A percentile compares a stretch with the other conserved stretches of the same genome.
phyloP scores from a whole-genome alignment of 139 green algal species.

The Chlamydomonas schloesseri region DNA sequence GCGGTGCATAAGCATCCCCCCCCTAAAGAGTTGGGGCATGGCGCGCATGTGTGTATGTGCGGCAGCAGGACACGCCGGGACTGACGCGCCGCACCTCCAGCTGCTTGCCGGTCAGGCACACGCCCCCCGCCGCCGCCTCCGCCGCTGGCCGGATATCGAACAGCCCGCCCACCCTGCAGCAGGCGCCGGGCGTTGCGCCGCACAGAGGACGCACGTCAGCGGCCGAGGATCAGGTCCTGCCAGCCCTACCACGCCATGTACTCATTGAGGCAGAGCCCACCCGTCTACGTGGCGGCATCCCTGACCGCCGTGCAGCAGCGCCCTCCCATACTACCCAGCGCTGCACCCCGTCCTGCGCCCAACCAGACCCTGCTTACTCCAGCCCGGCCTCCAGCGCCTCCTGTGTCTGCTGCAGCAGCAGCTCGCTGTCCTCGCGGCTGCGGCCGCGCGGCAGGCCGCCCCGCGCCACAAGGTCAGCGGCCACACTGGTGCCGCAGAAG shows the following conservation, averaged over 20 bases:
- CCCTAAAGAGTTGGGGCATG: too few relatives aligned
- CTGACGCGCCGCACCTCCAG: too few relatives aligned
- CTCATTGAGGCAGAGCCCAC: too few relatives aligned
- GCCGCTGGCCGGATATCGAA: constrained; percentile 75
- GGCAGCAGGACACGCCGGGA: too few relatives aligned
- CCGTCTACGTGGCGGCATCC: too few relatives aligned
- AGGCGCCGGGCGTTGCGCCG: neutral
- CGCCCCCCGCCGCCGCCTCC: constrained; percentile 49
- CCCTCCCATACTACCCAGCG: neutral
- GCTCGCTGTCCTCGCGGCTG: constrained; percentile 66
- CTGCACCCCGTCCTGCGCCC: neutral
- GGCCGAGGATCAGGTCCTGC: too few relatives aligned
- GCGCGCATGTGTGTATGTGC: too few relatives aligned
- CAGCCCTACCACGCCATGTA: too few relatives aligned
- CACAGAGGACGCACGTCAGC: too few relatives aligned
- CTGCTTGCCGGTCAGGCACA: constrained; percentile 72
- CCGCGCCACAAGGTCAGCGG: constrained; percentile 57
- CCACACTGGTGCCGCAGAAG: constrained; percentile 79
- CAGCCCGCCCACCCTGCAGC: constrained; percentile 49
- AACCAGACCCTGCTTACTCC: constrained; percentile 19
- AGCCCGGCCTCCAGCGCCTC: constrained; percentile 68
- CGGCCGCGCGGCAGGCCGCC: constrained; percentile 60
- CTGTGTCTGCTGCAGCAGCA: constrained; percentile 79
- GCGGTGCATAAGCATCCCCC: too few relatives aligned
- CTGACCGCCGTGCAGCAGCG: too few relatives aligned